Base-by-base conservation (phyloP, 805 yeast genomes). In the Candida pseudofarinosa region DNA sequence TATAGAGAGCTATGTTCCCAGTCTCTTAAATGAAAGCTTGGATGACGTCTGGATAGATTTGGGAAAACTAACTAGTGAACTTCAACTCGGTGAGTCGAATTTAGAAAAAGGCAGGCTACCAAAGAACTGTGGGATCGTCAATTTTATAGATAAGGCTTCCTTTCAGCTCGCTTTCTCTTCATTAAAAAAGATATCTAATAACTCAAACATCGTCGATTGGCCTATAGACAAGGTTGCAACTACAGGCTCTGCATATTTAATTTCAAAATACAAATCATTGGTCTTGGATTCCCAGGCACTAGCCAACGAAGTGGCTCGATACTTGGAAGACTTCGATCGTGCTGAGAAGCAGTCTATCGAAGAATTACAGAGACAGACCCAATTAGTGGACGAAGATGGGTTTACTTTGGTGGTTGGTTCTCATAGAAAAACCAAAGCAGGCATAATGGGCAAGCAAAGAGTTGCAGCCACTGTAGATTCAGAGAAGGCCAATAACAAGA, bases 321-420 rank as follows among this genome's bases (percentile, higher is more conserved):
- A 83, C 17, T 74, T 91, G 72, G 65, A 63, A 20, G 77, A 78
- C 8, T 91, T 89, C 63, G 86, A 84, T 53, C 65, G 72, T 42
- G 77, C 81, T 19, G 98, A 91, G 59, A 74, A 73, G 47, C 79
- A 75, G 45, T 79, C 81, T 1, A 69, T 70, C 20, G 81, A 79
- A 31, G 76, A 74, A 38, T 61, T 83, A 39, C 73, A 74, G 42
- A 70, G 70, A 8, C 79, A 80, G 68, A 74, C 76, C 19, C 73
- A 77, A 36, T 54, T 78, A 26, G 93, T 89, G 3, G 98, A 90
- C 60, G 97, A 85, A 50, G 97, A 90, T 60, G 98, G 97, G 2
- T 90, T 90, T 66, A 88, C 96, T 0, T 67, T 86, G 56, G 98
- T 90, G 35, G 95, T 89, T 16, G 88, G 93, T 8, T 75, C 87